Conservation (phyloP, 2,329 filamentous ascomycete species). For the Sporothrix protearum region DNA sequence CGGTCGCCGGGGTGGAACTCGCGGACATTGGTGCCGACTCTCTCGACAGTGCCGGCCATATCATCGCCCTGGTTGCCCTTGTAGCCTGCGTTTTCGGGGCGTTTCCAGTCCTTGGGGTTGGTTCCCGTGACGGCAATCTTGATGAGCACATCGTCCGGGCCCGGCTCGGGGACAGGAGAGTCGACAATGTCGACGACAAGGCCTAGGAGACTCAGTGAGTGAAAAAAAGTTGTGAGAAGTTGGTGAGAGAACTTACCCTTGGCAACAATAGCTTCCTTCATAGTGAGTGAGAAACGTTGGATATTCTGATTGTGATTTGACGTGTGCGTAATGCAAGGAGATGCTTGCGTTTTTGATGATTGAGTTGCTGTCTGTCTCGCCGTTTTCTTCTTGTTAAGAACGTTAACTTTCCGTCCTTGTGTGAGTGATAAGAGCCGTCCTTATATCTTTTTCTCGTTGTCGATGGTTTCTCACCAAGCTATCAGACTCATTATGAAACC, state of each 20-base stretch:
- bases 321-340: not conserved
- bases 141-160: conserved; percentile 30
- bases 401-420: not conserved
- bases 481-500: not conserved
- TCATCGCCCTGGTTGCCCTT: conserved; percentile 50
- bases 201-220: conserved; percentile 27
- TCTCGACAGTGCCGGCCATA: conserved; percentile 53
- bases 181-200: conserved; percentile 40
- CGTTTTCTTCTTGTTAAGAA: not conserved
- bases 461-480: not conserved
- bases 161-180: conserved; percentile 40
- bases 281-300: not conserved
- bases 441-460: not conserved
- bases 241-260: conserved; percentile 1
- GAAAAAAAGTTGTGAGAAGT: not conserved
- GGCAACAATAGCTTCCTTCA: conserved; percentile 26
- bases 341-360: not conserved
- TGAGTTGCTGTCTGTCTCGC: no score
- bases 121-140: conserved; percentile 38
- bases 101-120: conserved; percentile 49
- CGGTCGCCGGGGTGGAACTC: conserved; percentile 58
- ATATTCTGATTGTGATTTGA: not conserved
- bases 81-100: conserved; percentile 26
- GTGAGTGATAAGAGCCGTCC: no score
- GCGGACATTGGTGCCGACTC: conserved; percentile 52